A percentile compares a stretch with the other conserved stretches of the same genome.
These are phyloP conservation scores for Coemansia sp. DNA, from an alignment of 192 early-diverging fungal species.

Conservation along the genomic window DNA sequence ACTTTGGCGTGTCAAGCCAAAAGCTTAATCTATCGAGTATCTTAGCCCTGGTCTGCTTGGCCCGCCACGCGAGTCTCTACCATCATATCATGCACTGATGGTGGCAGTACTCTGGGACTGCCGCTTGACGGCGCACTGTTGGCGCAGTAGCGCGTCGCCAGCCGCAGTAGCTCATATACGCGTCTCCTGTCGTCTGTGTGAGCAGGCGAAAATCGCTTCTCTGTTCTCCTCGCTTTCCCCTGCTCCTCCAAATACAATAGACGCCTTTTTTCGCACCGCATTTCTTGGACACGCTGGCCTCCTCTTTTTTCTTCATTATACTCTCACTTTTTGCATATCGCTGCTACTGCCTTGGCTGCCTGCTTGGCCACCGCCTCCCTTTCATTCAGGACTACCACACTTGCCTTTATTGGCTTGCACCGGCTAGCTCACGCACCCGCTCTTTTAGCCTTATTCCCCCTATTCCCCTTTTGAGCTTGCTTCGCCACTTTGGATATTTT, in stretches of 20 bases:
- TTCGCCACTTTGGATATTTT: not conserved
- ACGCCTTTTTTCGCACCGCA: constrained; percentile 6
- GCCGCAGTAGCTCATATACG: constrained; percentile 5
- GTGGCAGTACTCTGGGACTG: constrained; percentile 1
- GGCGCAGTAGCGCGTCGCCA: constrained; percentile 5
- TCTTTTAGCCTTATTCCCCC: not conserved
- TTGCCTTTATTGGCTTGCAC: constrained; percentile 1
- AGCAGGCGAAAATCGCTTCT: not conserved
- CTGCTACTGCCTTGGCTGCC: constrained; percentile 1
- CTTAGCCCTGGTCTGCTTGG: not conserved
- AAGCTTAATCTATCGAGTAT: not conserved
- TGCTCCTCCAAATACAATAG: constrained; percentile 7
- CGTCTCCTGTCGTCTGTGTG: not conserved
- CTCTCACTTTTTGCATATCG: not conserved
- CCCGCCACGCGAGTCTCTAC: constrained; percentile 1
- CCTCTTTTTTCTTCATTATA: constrained; percentile 1
- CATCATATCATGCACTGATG: not conserved
- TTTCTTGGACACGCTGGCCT: not conserved
- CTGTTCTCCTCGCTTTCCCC: not conserved
- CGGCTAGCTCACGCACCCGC: not conserved
- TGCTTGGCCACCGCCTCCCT: constrained; percentile 6
- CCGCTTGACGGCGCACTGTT: not conserved
- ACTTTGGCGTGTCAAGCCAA: not conserved
- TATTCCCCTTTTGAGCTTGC: not conserved
- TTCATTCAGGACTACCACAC: constrained; percentile 7